Conservation (phyloP, 257 asterid species). For the Lycium barbarum region DNA sequence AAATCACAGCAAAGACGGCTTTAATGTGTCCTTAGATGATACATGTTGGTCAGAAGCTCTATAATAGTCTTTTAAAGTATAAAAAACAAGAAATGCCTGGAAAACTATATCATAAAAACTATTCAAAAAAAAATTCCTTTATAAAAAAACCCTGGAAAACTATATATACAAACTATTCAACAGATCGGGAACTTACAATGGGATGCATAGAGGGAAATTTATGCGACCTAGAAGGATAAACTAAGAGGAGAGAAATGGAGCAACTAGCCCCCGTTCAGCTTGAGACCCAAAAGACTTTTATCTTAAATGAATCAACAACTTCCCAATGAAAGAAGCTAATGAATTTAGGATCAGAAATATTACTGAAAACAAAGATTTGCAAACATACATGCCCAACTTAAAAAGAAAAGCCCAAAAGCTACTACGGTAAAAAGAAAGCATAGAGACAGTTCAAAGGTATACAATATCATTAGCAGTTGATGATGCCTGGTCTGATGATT, state of each 20-base stretch:
- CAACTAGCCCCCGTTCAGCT: not conserved
- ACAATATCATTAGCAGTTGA: constrained; percentile 59
- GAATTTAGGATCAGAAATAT: not conserved
- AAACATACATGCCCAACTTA: not conserved
- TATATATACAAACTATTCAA: constrained; percentile 1
- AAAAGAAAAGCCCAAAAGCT: not conserved
- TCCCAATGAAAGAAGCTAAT: not conserved
- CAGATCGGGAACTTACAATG: not conserved
- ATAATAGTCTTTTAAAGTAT: constrained; percentile 24
- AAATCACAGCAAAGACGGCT: not conserved
- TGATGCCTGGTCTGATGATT: constrained; percentile 52
- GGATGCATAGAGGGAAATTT: constrained; percentile 1
- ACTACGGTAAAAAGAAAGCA: not conserved
- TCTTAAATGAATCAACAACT: not conserved
- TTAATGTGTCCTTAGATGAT: not conserved
- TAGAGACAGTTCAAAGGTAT: constrained; percentile 37
- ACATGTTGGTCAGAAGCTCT: constrained; percentile 13
- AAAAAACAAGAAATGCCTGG: not conserved
- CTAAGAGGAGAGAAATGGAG: constrained; percentile 20
- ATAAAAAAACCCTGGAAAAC: not conserved
- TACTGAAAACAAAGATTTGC: not conserved
- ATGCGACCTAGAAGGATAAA: constrained; percentile 15
- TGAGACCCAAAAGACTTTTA: constrained; percentile 14
- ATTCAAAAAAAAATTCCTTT: not conserved
- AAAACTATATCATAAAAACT: not conserved